Evolutionary conservation across 2,329 filamentous ascomycete genomes (phyloP).

Genomic region (Escovopsis sp.): DNA sequence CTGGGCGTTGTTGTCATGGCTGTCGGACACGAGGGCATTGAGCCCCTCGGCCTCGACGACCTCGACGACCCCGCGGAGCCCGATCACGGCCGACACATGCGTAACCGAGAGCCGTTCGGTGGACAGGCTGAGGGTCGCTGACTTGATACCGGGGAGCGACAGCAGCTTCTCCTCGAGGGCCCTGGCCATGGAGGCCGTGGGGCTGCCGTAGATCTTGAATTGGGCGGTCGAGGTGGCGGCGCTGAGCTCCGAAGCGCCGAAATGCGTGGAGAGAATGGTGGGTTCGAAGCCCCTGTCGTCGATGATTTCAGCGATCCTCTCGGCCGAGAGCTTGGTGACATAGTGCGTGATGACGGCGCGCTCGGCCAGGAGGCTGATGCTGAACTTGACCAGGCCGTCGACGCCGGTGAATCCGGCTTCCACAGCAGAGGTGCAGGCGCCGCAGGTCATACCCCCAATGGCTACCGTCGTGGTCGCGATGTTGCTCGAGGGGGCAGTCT

Average conservation of each 20-base stretch:
- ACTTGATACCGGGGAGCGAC: slow-evolving; percentile 53
- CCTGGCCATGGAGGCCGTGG: slow-evolving; percentile 55
- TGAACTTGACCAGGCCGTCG: slow-evolving; percentile 73
- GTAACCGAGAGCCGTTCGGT: slow-evolving; percentile 59
- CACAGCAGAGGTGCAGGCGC: slow-evolving; percentile 85
- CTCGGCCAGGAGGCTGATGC: slow-evolving; percentile 87
- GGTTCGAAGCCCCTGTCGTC: slow-evolving; percentile 86
- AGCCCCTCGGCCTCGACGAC: slow-evolving; percentile 67
- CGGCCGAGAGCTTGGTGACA: slow-evolving; percentile 49
- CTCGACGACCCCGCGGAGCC: slow-evolving; percentile 71
- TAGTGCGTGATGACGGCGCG: slow-evolving; percentile 81
- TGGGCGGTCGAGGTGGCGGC: slow-evolving; percentile 47
- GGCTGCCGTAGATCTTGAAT: slow-evolving; percentile 71
- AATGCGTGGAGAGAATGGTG: slow-evolving; percentile 59
- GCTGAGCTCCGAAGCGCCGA: slow-evolving; percentile 39
- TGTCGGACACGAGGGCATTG: slow-evolving; percentile 80
- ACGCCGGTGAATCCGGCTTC: slow-evolving; percentile 66
- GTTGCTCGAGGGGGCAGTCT: slow-evolving; percentile 16
- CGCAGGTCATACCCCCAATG: slow-evolving; percentile 95
- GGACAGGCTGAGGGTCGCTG: slow-evolving; percentile 58
- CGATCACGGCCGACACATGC: slow-evolving; percentile 56
- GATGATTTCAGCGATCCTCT: slow-evolving; percentile 67
- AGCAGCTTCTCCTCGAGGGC: slow-evolving; percentile 54
- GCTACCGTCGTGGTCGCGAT: slow-evolving; percentile 66
- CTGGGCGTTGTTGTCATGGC: slow-evolving; percentile 92